Base-by-base conservation (phyloP, 768 basidiomycete genomes). In the Lentinula edodes region DNA sequence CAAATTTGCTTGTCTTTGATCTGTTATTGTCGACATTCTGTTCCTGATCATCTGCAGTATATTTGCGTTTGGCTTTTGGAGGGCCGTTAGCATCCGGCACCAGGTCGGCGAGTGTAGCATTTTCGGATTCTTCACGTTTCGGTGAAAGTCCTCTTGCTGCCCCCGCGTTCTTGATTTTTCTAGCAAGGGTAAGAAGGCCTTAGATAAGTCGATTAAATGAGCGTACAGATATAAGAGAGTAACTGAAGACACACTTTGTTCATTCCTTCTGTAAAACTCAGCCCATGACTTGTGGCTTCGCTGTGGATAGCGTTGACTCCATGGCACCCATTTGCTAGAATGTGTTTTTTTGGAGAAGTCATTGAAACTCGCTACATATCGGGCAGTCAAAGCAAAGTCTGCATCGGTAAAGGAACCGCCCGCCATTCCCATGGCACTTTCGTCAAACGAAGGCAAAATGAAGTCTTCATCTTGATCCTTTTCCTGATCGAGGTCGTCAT, bases 381-480 rank as follows among this genome's bases (percentile, higher is more conserved):
- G 83, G 13, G 87, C 86, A 54, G 84, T 75, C 52, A 81, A 75
- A 62, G 85, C 81, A 60, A 82, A 72, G 67, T 90, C 89, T n/a
- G 85, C 85, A n/a, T 79, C 76, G 28, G 79, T 83, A 63, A 84
- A 86, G 4, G 79, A 63, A 42, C 70, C 71, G 15, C 85, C 82
- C 54, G 68, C 74, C 57, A 66, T 68, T 10, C 87, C 85, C 86
- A 89, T 87, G 20, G 80, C 70, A 55, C 70, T 74, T 66, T 78
- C 78, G 42, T 78, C 71, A 15, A 68, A 65, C 16, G 64, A 36
- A 16, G 58, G 59, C n/a, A 52, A 64, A 35, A 56, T 62, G 18
- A 61, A 54, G 20, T 42, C 63, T 41, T 63, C 60, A 52, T 69
- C 71, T 2, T 66, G 69, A 28, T 72, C 69, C 5, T 67, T 69